A percentile compares a stretch with the other conserved stretches of the same genome.
Evolutionary conservation across 2,329 filamentous ascomycete species (phyloP).

Genomic region (Hypoxylon sp.): DNA sequence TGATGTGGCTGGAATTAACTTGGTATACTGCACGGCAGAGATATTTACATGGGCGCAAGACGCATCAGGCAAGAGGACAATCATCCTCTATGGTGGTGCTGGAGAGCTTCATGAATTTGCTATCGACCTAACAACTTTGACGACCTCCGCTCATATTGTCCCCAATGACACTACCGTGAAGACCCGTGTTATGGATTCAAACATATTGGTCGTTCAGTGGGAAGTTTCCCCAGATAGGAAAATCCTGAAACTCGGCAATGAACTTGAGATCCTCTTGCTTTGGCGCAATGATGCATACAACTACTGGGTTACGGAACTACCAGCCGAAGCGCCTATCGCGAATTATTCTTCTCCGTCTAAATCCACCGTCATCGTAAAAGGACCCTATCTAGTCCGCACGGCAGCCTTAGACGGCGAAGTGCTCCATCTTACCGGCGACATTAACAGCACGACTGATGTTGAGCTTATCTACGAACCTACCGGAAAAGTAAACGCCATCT

Average conservation of each 20-base stretch:
- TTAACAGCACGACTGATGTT: constrained; percentile 77
- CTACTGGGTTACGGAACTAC: constrained; percentile 75
- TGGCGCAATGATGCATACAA: constrained; percentile 76
- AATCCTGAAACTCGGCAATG: constrained; percentile 64
- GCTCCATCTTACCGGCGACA: constrained; percentile 76
- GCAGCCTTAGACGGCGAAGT: constrained; percentile 69
- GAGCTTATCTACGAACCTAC: constrained; percentile 76
- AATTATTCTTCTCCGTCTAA: constrained; percentile 49
- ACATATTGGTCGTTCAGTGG: constrained; percentile 58
- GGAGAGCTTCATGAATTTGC: constrained; percentile 75
- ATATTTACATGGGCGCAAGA: constrained; percentile 71
- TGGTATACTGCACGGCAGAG: constrained; percentile 79
- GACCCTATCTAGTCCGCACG: constrained; percentile 74
- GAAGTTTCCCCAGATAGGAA: constrained; percentile 67
- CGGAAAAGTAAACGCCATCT: constrained; percentile 62
- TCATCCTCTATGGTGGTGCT: constrained; percentile 75
- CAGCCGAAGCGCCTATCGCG: constrained; percentile 56
- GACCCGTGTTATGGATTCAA: constrained; percentile 30
- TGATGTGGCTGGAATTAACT: constrained; percentile 68
- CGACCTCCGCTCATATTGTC: constrained; percentile 26
- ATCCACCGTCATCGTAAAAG: constrained; percentile 70
- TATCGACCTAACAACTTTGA: constrained; percentile 53
- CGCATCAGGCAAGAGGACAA: constrained; percentile 41
- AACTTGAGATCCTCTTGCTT: constrained; percentile 70
- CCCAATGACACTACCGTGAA: constrained; percentile 37